These are phyloP conservation scores for Candida sanyiensis DNA, from an alignment of 805 yeast species.

Conservation along the genomic window DNA sequence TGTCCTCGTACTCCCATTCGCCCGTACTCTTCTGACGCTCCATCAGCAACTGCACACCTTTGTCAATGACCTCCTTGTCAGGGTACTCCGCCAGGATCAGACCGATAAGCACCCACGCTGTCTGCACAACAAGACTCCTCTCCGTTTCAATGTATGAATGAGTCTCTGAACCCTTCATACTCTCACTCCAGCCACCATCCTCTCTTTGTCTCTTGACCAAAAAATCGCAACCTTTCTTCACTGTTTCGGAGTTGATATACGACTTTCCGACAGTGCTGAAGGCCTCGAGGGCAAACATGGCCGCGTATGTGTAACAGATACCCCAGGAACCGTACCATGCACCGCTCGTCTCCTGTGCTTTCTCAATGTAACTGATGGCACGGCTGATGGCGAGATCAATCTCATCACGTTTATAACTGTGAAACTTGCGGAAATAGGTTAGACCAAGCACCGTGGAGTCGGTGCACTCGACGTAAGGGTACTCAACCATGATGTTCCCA, in stretches of 20 bases:
- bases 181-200: constrained; percentile 99
- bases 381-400: constrained; percentile 63
- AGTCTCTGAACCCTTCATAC: constrained; percentile 84
- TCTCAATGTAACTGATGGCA: constrained; percentile 68
- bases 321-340: constrained; percentile 99
- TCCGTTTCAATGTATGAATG: constrained; percentile 63
- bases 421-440: constrained; percentile 64
- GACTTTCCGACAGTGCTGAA: constrained; percentile 59
- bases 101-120: constrained; percentile 89
- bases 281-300: constrained; percentile 97
- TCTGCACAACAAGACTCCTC: constrained; percentile 72
- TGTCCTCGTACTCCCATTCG: constrained; percentile 77
- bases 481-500: constrained; percentile 97
- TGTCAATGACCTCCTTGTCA: constrained; percentile 48
- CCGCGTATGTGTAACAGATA: constrained; percentile 89
- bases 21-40: constrained; percentile 67
- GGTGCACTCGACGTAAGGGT: constrained; percentile 96
- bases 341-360: constrained; percentile 72
- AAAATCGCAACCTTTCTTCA: constrained; percentile 79
- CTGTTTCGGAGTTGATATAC: constrained; percentile 57
- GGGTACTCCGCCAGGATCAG: constrained; percentile 80
- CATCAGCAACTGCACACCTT: constrained; percentile 61
- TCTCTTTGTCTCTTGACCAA: constrained; percentile 63
- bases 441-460: constrained; percentile 91
- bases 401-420: constrained; percentile 59